A percentile compares a stretch with the other conserved stretches of the same genome.
These are phyloP conservation scores for Trichoderma virens DNA, from an alignment of 495 filamentous ascomycete genomes.

Conservation along the genomic window DNA sequence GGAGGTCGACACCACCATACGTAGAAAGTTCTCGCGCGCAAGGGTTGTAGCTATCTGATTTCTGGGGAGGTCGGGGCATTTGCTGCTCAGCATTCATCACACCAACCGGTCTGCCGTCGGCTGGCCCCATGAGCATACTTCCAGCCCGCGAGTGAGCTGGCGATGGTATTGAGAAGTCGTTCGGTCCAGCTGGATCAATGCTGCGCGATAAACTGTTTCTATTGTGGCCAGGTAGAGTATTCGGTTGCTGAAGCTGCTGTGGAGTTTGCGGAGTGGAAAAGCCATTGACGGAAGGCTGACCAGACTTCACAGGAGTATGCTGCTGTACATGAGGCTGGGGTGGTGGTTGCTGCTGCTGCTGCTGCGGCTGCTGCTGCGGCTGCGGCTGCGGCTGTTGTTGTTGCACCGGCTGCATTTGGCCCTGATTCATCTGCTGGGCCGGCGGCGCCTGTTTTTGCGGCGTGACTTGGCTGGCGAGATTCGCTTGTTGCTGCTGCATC, in stretches of 20 bases:
- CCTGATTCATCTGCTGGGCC: constrained; percentile 33
- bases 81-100: constrained; percentile 6
- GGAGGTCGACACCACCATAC: constrained; percentile 58
- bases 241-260: constrained; percentile 30
- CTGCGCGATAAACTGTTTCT: constrained; percentile 37
- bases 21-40: constrained; percentile 51
- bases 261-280: constrained; percentile 41
- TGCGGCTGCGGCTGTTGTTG: constrained; percentile 35
- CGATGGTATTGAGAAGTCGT: constrained; percentile 35
- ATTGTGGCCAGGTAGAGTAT: constrained; percentile 22
- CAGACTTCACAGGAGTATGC: constrained; percentile 5
- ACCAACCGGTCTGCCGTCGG: constrained; percentile 11
- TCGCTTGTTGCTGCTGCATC: constrained; percentile 37
- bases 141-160: constrained; percentile 34
- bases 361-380: not conserved
- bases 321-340: constrained; percentile 18
- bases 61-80: constrained; percentile 18
- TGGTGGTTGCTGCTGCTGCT: not conserved
- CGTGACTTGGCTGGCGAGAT: constrained; percentile 21
- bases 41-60: constrained; percentile 47
- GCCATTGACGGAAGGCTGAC: constrained; percentile 36
- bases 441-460: constrained; percentile 36
- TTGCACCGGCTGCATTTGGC: constrained; percentile 12
- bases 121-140: constrained; percentile 26
- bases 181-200: constrained; percentile 27